Evolutionary conservation across 345 rosid genomes (phyloP), one percentile per base, ranked within the genome.

Genomic region (Lenwebbia sp.): DNA sequence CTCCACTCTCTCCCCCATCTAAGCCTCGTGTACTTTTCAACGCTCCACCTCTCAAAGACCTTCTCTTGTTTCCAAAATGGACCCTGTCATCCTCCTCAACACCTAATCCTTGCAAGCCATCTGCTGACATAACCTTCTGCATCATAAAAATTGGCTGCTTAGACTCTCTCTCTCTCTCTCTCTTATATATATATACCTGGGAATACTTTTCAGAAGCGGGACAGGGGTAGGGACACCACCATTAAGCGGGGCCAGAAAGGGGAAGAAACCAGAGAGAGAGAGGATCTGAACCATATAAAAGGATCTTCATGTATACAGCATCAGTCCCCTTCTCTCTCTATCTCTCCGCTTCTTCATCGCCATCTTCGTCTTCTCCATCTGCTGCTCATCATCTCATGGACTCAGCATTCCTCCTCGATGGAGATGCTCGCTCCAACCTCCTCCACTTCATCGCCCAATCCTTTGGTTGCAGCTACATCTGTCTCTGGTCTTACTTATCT

Each of bases 401-500:
- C 83, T 87, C 93, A 49, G 81, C 89, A 70, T 94, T 96, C 90
- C 89, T 84, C 47, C 86, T 85, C 13, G 90, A 88, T 37, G 89
- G 90, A 74, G 89, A 85, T 1, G 88, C 87, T 54, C 95, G 96
- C 6, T 52, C 88, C 84, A 90, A 82, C 74, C 82, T 91, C 84
- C 90, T 96, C 86, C 93, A 84, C 26, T 74, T 89, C 40, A 84
- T 95, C 49, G 90, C 91, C 89, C 94, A 91, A 53, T 85, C 92
- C 2, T 87, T 89, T 26, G 90, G 92, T 57, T 90, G 93, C 90
- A 85, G 91, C 84, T 95, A 96, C 91, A 87, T 93, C 74, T 95
- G 96, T 88, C 89, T 96, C 33, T 94, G 99, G 97, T 92, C 93
- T 0, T 90, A 88, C 65, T 8, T 83, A 30, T 90, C 91, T 55